Base-by-base conservation (phyloP, 192 early-diverging fungal species). In the Rhizophagus sp. region DNA sequence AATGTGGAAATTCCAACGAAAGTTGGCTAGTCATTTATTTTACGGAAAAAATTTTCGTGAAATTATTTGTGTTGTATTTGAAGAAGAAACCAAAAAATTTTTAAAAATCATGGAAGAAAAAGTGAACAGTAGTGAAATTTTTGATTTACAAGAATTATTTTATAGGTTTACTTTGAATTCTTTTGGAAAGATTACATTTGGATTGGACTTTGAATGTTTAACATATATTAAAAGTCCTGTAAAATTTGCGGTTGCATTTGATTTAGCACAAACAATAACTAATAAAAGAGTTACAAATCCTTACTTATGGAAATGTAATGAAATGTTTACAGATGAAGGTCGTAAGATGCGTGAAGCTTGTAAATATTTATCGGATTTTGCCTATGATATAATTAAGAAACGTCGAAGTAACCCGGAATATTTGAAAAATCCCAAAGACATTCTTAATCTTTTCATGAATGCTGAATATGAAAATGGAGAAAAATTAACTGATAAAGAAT, bases 231-330 rank as follows among this genome's bases (percentile, higher is more conserved):
- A 71, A 11, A 76, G 83, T 1, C 80, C 77, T 44, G 75, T 80
- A 9, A 73, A 75, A 13, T 90, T 92, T 84, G 88, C 89, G 0
- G 64, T 50, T 1, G 79, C 88, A 10, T 91, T 91, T 79, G 90
- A 91, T 73, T 81, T 79, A 27, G 88, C 83, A 9, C 89, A 90
- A 78, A 64, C 69, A 33, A 73, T 50, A 5, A 86, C 84, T 2
- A 68, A 75, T n/a, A 49, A 71, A 8, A 82, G 87, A 1, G 72
- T 86, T 41, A 71, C 82, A 50, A 82, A 82, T 65, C 80, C 81
- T 19, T 61, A 10, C 10, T 44, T 82, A 17, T 85, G 84, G 83
- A 81, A 62, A 44, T 69, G 85, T 66, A 81, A 79, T 2, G 84
- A 85, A 80, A 73, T 44, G 8, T 34, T 85, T 9, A 65, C 76